Evolutionary conservation across 2,329 filamentous ascomycete species (phyloP).

Genomic region (Ophiosphaerella korrae): DNA sequence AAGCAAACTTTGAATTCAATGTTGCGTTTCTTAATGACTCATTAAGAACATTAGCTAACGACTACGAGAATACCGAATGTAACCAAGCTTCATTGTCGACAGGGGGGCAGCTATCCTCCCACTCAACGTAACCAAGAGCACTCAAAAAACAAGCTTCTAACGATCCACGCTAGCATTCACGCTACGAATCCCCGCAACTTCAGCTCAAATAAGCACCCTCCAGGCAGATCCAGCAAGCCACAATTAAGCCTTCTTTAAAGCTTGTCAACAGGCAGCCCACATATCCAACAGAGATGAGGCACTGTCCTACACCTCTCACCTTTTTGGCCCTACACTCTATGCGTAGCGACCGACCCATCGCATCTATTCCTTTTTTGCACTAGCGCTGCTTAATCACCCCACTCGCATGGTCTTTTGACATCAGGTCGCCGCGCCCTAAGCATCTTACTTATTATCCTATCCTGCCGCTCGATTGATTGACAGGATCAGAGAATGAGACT

Average conservation of each 20-base stretch:
- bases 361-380: constrained; percentile 4
- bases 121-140: too few relatives aligned
- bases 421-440: neutral
- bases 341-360: neutral
- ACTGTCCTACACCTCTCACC: too few relatives aligned
- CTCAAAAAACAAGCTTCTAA: constrained; percentile 1
- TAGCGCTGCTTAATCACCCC: constrained; percentile 28
- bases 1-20: neutral
- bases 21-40: too few relatives aligned
- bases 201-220: neutral
- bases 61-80: too few relatives aligned
- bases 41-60: too few relatives aligned
- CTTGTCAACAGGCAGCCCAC: neutral
- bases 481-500: neutral
- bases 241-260: neutral
- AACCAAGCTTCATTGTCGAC: too few relatives aligned
- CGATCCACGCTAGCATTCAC: constrained; percentile 16
- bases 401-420: neutral
- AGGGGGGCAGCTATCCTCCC: too few relatives aligned
- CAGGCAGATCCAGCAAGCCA: neutral
- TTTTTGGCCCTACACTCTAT: too few relatives aligned
- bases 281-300: too few relatives aligned
- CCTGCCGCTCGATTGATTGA: too few relatives aligned
- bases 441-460: neutral
- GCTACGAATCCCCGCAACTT: constrained; percentile 3